Conservation (phyloP, 257 asterid species). For the Solanum clarkiae region DNA sequence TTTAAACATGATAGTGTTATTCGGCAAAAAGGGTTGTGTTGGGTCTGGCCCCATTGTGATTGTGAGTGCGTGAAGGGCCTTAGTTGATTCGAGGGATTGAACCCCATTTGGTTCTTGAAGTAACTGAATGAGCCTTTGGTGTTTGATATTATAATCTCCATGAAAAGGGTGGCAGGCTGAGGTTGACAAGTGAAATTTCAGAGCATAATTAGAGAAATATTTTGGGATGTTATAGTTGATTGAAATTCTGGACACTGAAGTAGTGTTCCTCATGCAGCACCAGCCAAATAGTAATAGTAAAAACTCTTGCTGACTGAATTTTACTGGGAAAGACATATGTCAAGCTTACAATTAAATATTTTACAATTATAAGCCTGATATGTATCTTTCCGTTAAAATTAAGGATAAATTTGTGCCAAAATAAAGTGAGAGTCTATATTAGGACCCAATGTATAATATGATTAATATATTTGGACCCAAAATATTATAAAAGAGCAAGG, state of each 20-base stretch:
- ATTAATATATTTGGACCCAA: too few relatives aligned
- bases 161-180: constrained; percentile 9
- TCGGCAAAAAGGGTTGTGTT: constrained; percentile 35
- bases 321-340: too few relatives aligned
- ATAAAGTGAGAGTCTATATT: too few relatives aligned
- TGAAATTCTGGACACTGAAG: background rate
- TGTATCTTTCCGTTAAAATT: too few relatives aligned
- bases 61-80: constrained; percentile 54
- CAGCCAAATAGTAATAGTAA: background rate
- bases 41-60: constrained; percentile 33
- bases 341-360: too few relatives aligned
- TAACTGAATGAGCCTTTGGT: constrained; percentile 14
- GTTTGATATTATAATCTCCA: constrained; percentile 21
- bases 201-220: background rate
- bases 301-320: background rate
- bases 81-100: constrained; percentile 24
- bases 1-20: constrained; percentile 29
- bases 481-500: too few relatives aligned
- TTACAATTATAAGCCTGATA: too few relatives aligned
- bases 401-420: too few relatives aligned
- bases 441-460: too few relatives aligned
- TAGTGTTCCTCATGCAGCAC: constrained; percentile 34
- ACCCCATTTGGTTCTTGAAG: constrained; percentile 34
- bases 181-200: background rate
- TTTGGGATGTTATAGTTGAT: background rate